Base-by-base conservation (phyloP, 2,329 filamentous ascomycete genomes). In the Chrysosporium queenslandicum region DNA sequence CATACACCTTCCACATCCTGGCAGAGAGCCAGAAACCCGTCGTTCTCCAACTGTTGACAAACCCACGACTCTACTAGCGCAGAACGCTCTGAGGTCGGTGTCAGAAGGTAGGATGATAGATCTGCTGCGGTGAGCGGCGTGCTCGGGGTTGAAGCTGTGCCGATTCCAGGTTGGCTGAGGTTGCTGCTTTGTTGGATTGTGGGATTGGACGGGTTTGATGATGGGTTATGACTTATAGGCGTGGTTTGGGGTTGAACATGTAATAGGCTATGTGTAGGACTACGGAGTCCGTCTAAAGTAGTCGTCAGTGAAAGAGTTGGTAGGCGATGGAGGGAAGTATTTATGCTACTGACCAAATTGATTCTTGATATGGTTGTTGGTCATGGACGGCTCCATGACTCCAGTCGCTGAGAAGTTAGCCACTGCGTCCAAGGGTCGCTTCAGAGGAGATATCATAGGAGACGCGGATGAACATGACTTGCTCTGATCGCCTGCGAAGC, bases 1-100 rank as follows among this genome's bases (percentile, higher is more conserved):
- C 70, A 73, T 16, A 68, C 60, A 1, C 62, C 61, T 47, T 72
- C 68, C 4, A 73, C 58, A 56, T 69, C 67, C 57, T 68, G 61
- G 50, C 68, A 71, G 11, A 74, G 58, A 23, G 59, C 55, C 23
- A 68, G 55, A 49, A 74, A 74, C 2, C 52, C 58, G 21, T 71
- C 68, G 23, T 71, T 66, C 27, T 73, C 66, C 1, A 74, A 59
- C 49, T 70, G 62, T 12, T 63, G 56, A 46, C 70, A 72, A 41
- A 74, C 64, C 66, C 70, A 73, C 34, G 64, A 63, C 53, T 68
- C 66, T 8, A 73, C 56, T 8, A 63, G 56, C 1, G 58, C 59
- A 9, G 61, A 59, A 14, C 69, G 64, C 50, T 71, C 66, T 2
- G 58, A 32, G 1, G 59, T 63, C 0, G 67, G 64, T 1, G 58